These are phyloP conservation scores for Linnemannia elongata DNA, from an alignment of 192 early-diverging fungal genomes.

Conservation along the genomic window DNA sequence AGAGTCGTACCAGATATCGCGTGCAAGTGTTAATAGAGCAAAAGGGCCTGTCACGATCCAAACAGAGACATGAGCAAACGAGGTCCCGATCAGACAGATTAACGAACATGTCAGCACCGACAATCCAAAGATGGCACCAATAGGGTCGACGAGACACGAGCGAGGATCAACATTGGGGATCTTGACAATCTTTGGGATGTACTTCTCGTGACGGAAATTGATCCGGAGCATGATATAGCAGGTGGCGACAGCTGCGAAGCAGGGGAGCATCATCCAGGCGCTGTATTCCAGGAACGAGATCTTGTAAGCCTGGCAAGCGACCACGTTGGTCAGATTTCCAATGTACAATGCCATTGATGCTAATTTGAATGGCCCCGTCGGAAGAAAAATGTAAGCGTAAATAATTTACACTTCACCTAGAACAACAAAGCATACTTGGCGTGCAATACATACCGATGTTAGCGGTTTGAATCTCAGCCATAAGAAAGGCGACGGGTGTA, in stretches of 20 bases:
- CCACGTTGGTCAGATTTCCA: constrained; percentile 91
- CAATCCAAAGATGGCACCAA: constrained; percentile 76
- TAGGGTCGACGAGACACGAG: constrained; percentile 65
- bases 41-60: constrained; percentile 86
- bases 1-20: constrained; percentile 71
- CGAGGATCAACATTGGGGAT: constrained; percentile 63
- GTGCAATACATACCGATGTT: constrained; percentile 70
- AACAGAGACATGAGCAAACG: constrained; percentile 78
- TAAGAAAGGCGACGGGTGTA: constrained; percentile 74
- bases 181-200: constrained; percentile 62
- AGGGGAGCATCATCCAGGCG: constrained; percentile 88
- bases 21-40: constrained; percentile 70
- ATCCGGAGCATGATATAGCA: constrained; percentile 69
- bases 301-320: constrained; percentile 82
- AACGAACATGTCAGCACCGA: constrained; percentile 69
- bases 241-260: constrained; percentile 64
- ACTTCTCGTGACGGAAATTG: constrained; percentile 62
- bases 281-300: constrained; percentile 83
- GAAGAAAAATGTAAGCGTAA: neutral
- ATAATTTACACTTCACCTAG: neutral
- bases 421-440: neutral
- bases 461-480: constrained; percentile 81
- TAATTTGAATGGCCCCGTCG: neutral
- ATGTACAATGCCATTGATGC: constrained; percentile 88
- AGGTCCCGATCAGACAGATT: constrained; percentile 74